Evolutionary conservation across 2,329 filamentous ascomycete genomes (phyloP).

Genomic region (Neofusicoccum laricinum): DNA sequence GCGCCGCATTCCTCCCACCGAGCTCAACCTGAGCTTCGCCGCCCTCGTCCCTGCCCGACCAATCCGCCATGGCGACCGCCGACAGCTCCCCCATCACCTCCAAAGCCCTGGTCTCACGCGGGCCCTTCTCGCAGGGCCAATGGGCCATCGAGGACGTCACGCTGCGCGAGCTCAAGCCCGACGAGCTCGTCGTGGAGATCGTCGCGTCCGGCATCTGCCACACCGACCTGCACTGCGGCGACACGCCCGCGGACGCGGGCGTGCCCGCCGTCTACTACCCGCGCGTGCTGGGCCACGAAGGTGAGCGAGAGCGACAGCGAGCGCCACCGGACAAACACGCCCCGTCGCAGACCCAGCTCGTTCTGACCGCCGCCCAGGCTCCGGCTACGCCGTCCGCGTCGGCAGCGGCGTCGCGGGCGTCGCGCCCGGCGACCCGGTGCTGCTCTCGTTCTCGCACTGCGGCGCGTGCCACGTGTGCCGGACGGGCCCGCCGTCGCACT

Average conservation of each 20-base stretch:
- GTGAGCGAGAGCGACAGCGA: no score
- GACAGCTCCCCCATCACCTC: constrained; percentile 4
- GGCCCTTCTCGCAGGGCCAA: constrained; percentile 31
- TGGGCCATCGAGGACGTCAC: constrained; percentile 39
- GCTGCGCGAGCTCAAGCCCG: constrained; percentile 31
- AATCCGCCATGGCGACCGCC: background rate
- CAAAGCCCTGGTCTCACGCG: constrained; percentile 36
- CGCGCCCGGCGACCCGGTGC: constrained; percentile 43
- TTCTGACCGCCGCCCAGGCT: background rate
- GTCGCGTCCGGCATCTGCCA: constrained; percentile 54
- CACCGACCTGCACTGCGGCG: constrained; percentile 50
- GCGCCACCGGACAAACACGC: no score
- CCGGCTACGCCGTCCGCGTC: constrained; percentile 46
- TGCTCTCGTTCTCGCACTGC: constrained; percentile 27
- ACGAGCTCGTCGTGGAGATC: constrained; percentile 52
- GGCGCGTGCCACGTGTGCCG: constrained; percentile 9
- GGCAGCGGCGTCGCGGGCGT: constrained; percentile 40
- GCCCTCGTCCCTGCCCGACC: background rate
- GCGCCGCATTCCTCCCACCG: background rate
- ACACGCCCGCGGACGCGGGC: constrained; percentile 22
- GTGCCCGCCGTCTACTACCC: constrained; percentile 37
- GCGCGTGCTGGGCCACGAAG: constrained; percentile 53
- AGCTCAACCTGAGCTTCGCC: background rate
- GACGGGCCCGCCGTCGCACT: constrained; percentile 15
- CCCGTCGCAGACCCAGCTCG: no score